Conservation (phyloP, 2,329 filamentous ascomycete species). For the Diaporthe capsici region DNA sequence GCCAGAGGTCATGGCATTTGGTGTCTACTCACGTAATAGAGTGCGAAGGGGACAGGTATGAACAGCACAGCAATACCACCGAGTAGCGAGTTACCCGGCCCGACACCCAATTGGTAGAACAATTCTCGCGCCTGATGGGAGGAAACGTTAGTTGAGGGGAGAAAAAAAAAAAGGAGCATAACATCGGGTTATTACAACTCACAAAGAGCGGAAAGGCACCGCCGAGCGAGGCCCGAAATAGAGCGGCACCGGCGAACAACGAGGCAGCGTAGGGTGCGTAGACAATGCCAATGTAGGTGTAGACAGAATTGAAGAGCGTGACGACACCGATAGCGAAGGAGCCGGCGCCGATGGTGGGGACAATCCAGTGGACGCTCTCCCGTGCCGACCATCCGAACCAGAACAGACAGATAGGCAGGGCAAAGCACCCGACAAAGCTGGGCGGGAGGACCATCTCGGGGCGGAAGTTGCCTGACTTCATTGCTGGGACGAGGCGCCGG, state of each 20-base stretch:
- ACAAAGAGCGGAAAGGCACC: conserved; percentile 10
- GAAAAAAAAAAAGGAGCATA: not conserved
- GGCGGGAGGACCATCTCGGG: conserved; percentile 15
- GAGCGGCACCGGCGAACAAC: not conserved
- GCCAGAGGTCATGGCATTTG: too few relatives aligned
- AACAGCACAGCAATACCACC: not conserved
- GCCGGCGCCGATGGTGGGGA: conserved; percentile 65
- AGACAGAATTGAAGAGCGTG: conserved; percentile 1
- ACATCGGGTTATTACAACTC: conserved; percentile 47
- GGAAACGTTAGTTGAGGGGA: not conserved
- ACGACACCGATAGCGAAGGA: conserved; percentile 53
- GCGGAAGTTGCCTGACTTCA: not conserved
- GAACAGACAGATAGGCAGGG: conserved; percentile 59
- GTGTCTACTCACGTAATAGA: not conserved
- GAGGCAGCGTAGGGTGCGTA: not conserved
- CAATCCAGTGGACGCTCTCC: conserved; percentile 69
- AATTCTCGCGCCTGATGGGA: not conserved
- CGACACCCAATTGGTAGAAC: not conserved
- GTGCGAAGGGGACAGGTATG: not conserved
- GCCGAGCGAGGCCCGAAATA: not conserved
- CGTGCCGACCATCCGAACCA: conserved; percentile 75
- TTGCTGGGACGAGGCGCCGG: not conserved
- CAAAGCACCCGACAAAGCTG: not conserved
- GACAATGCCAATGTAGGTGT: not conserved
- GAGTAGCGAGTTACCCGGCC: not conserved